phyloP scores from a whole-genome alignment of 345 rosid genomes.

The Adansonia digitata region DNA sequence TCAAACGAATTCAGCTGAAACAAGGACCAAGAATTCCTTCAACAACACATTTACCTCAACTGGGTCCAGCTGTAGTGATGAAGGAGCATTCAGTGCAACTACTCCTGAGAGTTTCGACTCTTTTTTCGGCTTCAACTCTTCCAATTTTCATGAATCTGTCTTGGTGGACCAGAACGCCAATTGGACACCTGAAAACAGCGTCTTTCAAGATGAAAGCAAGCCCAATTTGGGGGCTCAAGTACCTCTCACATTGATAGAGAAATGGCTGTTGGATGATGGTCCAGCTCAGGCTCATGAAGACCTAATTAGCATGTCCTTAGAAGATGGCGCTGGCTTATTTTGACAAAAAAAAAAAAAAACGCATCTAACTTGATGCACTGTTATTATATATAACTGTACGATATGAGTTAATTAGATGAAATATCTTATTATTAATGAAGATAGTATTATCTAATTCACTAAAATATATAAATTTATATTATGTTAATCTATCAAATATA shows the following conservation, averaged over 20 bases:
- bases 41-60: conserved; percentile 5
- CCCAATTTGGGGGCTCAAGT: conserved; percentile 25
- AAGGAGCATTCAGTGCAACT: conserved; percentile 21
- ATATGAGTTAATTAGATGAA: too few relatives aligned
- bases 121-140: conserved; percentile 44
- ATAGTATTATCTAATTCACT: too few relatives aligned
- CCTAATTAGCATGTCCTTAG: conserved; percentile 36
- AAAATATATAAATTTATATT: too few relatives aligned
- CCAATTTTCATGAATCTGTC: conserved; percentile 30
- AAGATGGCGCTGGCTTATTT: conserved; percentile 31
- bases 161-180: conserved; percentile 30
- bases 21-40: conserved; percentile 27
- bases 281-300: conserved; percentile 37
- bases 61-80: conserved; percentile 21
- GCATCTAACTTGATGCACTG: too few relatives aligned
- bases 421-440: too few relatives aligned
- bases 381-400: too few relatives aligned
- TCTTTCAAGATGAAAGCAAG: conserved; percentile 43
- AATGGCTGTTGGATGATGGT: conserved; percentile 67
- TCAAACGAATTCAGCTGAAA: conserved; percentile 12
- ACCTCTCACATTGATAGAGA: conserved; percentile 53
- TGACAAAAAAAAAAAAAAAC: not conserved
- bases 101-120: conserved; percentile 40
- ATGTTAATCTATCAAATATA: too few relatives aligned
- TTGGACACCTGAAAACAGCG: conserved; percentile 34